These are phyloP conservation scores for Salinomyces thailandicus DNA, from an alignment of 2,329 filamentous ascomycete genomes.

Conservation along the genomic window DNA sequence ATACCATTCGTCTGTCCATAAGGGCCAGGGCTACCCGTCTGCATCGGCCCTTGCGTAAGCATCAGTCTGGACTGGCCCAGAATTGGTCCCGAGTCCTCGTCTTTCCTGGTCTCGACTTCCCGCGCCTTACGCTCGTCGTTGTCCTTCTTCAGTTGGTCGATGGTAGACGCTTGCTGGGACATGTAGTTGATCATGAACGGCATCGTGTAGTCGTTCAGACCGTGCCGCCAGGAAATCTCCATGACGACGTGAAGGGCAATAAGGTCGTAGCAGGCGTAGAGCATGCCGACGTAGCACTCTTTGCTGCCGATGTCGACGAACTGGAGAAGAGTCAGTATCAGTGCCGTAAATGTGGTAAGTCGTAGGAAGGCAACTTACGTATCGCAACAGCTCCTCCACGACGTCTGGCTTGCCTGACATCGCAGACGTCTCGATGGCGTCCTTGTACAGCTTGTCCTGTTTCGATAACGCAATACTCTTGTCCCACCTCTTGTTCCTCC, in stretches of 20 bases:
- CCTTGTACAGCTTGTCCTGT: conserved; percentile 99
- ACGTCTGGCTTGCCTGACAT: conserved; percentile 84
- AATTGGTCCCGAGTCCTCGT: conserved; percentile 89
- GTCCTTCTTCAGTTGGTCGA: conserved; percentile 79
- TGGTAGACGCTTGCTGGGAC: conserved; percentile 76
- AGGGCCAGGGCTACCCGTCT: conserved; percentile 52
- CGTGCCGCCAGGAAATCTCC: conserved; percentile 94
- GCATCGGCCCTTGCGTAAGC: conserved; percentile 79
- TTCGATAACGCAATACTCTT: conserved; percentile 96
- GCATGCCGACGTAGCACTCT: conserved; percentile 99
- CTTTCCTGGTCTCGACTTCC: conserved; percentile 60
- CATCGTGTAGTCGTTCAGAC: conserved; percentile 95
- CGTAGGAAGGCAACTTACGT: conserved; percentile 58
- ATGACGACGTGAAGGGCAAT: conserved; percentile 86
- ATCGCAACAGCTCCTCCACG: conserved; percentile 89
- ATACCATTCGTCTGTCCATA: conserved; percentile 80
- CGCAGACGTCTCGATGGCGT: conserved; percentile 94
- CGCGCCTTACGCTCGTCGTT: conserved; percentile 81
- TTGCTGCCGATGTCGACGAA: conserved; percentile 98
- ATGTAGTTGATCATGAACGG: conserved; percentile 99
- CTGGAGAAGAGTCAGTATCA: conserved; percentile 42
- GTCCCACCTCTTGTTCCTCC: conserved; percentile 99
- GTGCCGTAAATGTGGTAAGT: neutral
- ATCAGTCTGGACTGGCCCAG: conserved; percentile 80
- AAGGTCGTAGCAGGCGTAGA: conserved; percentile 96